Conservation (phyloP, 805 yeast species). For the Cyberlindnera euphorbiiphila region DNA sequence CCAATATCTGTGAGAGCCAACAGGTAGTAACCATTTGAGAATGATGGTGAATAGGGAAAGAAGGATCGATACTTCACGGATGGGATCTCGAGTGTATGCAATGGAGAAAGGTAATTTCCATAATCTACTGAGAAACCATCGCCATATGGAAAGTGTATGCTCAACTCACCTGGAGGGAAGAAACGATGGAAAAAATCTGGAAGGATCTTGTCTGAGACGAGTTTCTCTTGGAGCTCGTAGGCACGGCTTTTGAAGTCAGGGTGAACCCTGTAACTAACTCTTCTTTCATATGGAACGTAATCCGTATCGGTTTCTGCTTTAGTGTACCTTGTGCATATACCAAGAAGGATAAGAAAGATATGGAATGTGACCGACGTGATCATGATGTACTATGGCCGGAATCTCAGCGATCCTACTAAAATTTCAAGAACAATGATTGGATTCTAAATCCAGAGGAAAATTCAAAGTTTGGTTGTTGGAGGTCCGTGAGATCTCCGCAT, state of each 20-base stretch:
- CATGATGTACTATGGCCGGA: no score
- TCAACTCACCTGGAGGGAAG: conserved; percentile 20
- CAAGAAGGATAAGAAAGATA: no score
- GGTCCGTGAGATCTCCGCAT: no score
- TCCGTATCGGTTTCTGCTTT: not conserved
- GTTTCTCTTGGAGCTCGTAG: conserved; percentile 1
- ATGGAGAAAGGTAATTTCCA: conserved; percentile 23
- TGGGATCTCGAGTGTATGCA: conserved; percentile 17
- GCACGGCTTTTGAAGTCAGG: conserved; percentile 8
- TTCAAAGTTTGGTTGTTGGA: no score
- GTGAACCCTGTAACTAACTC: conserved; percentile 7
- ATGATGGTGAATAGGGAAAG: conserved; percentile 9
- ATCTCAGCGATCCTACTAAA: no score
- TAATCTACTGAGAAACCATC: conserved; percentile 11
- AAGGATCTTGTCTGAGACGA: conserved; percentile 5
- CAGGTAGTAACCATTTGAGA: conserved; percentile 11
- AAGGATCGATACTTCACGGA: conserved; percentile 14
- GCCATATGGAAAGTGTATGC: conserved; percentile 10
- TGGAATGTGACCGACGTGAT: no score
- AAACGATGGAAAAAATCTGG: conserved; percentile 16
- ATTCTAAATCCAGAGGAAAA: no score
- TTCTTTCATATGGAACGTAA: conserved; percentile 6
- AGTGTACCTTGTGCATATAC: not conserved
- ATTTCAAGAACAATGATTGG: no score
- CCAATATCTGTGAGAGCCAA: conserved; percentile 19